phyloP scores from a whole-genome alignment of 306 rosid genomes.

The Glycyrrhiza uralensis region DNA sequence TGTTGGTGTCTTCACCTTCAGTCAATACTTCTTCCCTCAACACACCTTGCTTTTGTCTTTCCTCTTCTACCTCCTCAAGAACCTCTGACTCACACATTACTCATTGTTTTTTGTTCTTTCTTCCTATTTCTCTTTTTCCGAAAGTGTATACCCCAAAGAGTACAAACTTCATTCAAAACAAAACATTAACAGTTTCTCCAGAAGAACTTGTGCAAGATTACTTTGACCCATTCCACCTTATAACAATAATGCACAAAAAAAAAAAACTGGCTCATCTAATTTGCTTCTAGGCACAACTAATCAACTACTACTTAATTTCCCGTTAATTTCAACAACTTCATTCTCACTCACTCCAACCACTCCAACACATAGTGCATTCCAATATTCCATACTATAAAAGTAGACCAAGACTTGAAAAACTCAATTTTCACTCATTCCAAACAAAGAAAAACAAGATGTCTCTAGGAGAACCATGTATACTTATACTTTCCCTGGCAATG shows the following conservation, averaged over 20 bases:
- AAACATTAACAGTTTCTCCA: no score
- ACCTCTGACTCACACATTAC: no score
- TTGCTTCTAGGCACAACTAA: constrained; percentile 12
- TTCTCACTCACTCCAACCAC: constrained; percentile 38
- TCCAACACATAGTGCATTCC: constrained; percentile 28
- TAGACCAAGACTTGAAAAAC: neutral
- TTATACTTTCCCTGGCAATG: constrained; percentile 17
- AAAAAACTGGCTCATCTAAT: neutral
- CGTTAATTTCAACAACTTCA: constrained; percentile 45
- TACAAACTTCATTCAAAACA: no score
- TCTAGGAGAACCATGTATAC: neutral
- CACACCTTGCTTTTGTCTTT: constrained; percentile 48
- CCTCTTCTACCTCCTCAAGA: constrained; percentile 95
- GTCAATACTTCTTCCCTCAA: constrained; percentile 47
- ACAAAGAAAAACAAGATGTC: constrained; percentile 31
- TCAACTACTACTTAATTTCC: neutral
- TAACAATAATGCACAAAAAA: neutral
- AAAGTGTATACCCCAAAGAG: no score
- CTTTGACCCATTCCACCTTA: neutral
- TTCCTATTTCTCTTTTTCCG: no score
- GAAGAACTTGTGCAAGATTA: no score
- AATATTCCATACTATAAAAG: constrained; percentile 33
- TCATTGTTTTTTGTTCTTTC: no score
- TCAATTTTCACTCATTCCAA: constrained; percentile 18
- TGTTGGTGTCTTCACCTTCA: constrained; percentile 48